Evolutionary conservation across 2,329 filamentous ascomycete genomes (phyloP).

Genomic region (Kalmusia sp.): DNA sequence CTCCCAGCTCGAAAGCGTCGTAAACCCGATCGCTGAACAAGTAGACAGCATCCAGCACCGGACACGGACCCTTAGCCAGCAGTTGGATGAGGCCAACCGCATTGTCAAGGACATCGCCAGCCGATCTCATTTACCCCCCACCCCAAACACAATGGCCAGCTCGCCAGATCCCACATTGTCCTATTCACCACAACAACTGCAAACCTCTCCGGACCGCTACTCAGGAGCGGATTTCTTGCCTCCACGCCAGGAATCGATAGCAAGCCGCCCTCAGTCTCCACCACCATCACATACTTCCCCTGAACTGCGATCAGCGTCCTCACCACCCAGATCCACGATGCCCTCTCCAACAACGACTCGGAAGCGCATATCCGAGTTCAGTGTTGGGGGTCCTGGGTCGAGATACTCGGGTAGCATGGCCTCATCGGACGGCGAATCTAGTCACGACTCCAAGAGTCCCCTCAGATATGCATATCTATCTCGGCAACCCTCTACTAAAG

Average conservation of each 20-base stretch:
- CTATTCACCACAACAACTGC: neutral
- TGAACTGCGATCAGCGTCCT: slow-evolving; percentile 12
- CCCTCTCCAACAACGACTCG: slow-evolving; percentile 14
- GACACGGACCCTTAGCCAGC: slow-evolving; percentile 29
- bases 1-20: slow-evolving; percentile 34
- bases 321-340: slow-evolving; percentile 16
- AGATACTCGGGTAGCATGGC: slow-evolving; percentile 86
- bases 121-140: slow-evolving; percentile 14
- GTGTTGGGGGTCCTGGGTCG: slow-evolving; percentile 75
- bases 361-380: slow-evolving; percentile 36
- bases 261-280: slow-evolving; percentile 12
- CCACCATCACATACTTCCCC: slow-evolving; percentile 10
- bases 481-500: slow-evolving; percentile 4
- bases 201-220: neutral
- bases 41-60: slow-evolving; percentile 37
- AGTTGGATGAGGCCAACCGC: slow-evolving; percentile 39
- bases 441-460: slow-evolving; percentile 17
- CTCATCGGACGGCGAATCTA: slow-evolving; percentile 72
- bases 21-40: slow-evolving; percentile 41
- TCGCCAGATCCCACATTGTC: slow-evolving; percentile 11
- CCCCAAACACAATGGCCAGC: slow-evolving; percentile 19
- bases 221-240: slow-evolving; percentile 11
- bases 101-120: slow-evolving; percentile 34
- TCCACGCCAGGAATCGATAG: slow-evolving; percentile 10
- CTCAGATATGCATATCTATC: slow-evolving; percentile 18